A percentile compares a stretch with the other conserved stretches of the same genome.
phyloP scores from a whole-genome alignment of 2,329 filamentous ascomycete genomes.

The Ophiostoma australiae region DNA sequence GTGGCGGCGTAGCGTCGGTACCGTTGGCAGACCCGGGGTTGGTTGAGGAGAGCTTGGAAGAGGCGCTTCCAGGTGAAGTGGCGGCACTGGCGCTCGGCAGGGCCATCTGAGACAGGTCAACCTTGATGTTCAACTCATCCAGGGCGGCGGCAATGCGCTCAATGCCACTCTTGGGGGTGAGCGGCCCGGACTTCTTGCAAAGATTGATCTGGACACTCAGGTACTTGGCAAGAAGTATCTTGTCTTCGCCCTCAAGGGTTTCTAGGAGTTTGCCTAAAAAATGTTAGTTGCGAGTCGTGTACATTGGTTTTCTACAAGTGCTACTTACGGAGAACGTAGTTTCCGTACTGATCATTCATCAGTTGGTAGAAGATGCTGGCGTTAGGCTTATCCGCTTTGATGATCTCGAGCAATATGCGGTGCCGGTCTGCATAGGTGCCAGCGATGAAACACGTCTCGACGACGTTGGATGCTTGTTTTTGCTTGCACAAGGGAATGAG shows the following conservation, averaged over 20 bases:
- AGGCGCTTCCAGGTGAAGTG: background rate
- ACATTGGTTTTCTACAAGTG: conserved; percentile 22
- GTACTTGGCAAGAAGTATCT: conserved; percentile 55
- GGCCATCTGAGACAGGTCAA: conserved; percentile 21
- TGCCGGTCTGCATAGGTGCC: conserved; percentile 65
- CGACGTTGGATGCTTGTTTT: conserved; percentile 95
- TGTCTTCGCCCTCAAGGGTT: conserved; percentile 56
- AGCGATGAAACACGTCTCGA: conserved; percentile 81
- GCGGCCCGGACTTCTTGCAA: conserved; percentile 60
- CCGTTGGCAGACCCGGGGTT: conserved; percentile 18
- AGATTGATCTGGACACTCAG: conserved; percentile 58
- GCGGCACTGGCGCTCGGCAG: background rate
- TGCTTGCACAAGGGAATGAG: conserved; percentile 79
- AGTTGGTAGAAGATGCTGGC: conserved; percentile 66
- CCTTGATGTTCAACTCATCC: conserved; percentile 34
- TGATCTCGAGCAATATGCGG: conserved; percentile 62
- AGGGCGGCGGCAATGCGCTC: conserved; percentile 48
- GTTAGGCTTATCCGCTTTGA: conserved; percentile 56
- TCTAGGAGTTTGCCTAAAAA: conserved; percentile 70
- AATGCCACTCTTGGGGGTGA: conserved; percentile 62
- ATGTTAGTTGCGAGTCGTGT: background rate
- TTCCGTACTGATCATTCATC: conserved; percentile 88
- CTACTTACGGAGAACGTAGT: conserved; percentile 93
- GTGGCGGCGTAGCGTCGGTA: conserved; percentile 55
- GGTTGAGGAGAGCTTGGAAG: background rate